phyloP scores from a whole-genome alignment of 2,329 filamentous ascomycete genomes.

The Pseudocercospora fijiensis region DNA sequence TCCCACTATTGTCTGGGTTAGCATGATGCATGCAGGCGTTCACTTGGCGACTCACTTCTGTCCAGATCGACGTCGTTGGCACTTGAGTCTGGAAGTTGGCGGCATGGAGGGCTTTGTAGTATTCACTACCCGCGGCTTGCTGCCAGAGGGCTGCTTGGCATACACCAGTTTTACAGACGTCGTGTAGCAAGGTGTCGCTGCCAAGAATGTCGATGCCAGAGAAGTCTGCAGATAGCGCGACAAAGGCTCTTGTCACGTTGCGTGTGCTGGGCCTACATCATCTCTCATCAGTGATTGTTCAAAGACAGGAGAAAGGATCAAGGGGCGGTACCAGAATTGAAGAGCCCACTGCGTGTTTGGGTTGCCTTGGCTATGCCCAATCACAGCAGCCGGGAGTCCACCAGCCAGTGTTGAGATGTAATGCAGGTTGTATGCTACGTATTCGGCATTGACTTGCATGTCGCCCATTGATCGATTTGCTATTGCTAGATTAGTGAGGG shows the following conservation, averaged over 20 bases:
- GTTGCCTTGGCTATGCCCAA: conserved; percentile 35
- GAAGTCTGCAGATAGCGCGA: conserved; percentile 35
- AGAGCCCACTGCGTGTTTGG: conserved; percentile 37
- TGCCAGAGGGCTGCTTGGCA: conserved; percentile 36
- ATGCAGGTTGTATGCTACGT: conserved; percentile 36
- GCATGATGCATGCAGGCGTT: neutral
- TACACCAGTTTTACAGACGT: conserved; percentile 30
- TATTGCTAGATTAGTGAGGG: conserved; percentile 9
- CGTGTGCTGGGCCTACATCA: conserved; percentile 28
- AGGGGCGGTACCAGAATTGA: conserved; percentile 29
- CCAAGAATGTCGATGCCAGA: conserved; percentile 30
- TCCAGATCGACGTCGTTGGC: conserved; percentile 35
- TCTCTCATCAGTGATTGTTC: neutral
- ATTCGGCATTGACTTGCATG: conserved; percentile 37
- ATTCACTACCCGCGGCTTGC: conserved; percentile 33
- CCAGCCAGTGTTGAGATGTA: conserved; percentile 32
- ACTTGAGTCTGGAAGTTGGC: conserved; percentile 30
- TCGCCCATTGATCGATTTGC: conserved; percentile 34
- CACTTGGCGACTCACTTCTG: conserved; percentile 13
- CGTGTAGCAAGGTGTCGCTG: conserved; percentile 23
- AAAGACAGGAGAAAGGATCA: neutral
- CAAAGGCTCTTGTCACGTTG: conserved; percentile 29
- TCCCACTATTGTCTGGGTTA: conserved; percentile 22
- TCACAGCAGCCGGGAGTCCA: conserved; percentile 30
- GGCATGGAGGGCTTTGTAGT: conserved; percentile 32